These are phyloP conservation scores for Kwoniella dendrophila DNA, from an alignment of 768 basidiomycete genomes.

Conservation along the genomic window DNA sequence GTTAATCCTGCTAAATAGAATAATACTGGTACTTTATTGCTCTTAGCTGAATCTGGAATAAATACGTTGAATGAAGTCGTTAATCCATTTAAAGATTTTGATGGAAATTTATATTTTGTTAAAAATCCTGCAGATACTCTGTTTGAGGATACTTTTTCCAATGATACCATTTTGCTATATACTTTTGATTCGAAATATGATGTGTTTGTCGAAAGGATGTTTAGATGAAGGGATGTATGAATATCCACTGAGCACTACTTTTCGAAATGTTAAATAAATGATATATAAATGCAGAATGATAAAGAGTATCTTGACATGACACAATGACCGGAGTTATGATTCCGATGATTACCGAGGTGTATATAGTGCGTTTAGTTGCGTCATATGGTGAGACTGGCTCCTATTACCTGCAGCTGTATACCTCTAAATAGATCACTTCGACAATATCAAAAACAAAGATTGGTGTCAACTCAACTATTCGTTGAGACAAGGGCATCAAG, in stretches of 20 bases:
- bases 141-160: conserved; percentile 74
- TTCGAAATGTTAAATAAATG: not conserved
- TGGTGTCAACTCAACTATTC: no score
- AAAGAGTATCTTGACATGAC: not conserved
- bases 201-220: not conserved
- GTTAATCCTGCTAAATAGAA: conserved; percentile 78
- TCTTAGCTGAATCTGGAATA: conserved; percentile 70
- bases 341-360: conserved; percentile 3
- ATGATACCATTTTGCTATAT: conserved; percentile 40
- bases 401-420: no score
- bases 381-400: no score
- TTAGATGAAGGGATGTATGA: not conserved
- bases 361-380: no score
- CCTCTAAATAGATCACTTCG: no score
- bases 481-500: no score
- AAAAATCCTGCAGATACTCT: conserved; percentile 79
- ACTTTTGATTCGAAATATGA: not conserved
- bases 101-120: conserved; percentile 65
- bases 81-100: conserved; percentile 54
- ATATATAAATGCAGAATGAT: not conserved
- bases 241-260: no score
- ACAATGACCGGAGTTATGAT: not conserved
- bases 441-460: no score
- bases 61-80: conserved; percentile 83
- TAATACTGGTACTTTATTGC: conserved; percentile 65